phyloP scores from a whole-genome alignment of 495 filamentous ascomycete species.

The Aspergillus funiculosus region DNA sequence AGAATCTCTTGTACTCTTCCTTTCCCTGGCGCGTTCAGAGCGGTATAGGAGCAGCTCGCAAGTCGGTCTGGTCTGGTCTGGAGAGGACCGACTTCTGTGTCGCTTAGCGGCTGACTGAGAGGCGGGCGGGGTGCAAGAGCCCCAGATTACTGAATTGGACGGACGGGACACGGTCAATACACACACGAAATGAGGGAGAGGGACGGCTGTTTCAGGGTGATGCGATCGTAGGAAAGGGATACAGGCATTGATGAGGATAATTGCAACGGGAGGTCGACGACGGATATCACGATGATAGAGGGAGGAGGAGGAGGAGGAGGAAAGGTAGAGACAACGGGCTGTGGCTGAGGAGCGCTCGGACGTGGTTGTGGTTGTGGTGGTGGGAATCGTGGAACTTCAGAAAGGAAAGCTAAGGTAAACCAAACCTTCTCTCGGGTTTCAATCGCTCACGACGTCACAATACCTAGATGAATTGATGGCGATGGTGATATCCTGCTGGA shows the following conservation, averaged over 20 bases:
- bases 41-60: conserved; percentile 26
- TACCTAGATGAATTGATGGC: too few species aligned
- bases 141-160: conserved; percentile 16
- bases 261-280: not conserved
- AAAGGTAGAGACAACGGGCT: conserved; percentile 5
- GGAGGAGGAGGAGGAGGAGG: conserved; percentile 6
- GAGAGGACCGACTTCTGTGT: conserved; percentile 40
- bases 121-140: conserved; percentile 22
- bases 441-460: too few species aligned
- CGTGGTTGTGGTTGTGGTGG: conserved; percentile 8
- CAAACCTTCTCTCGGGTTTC: too few species aligned
- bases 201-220: not conserved
- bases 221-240: not conserved
- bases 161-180: conserved; percentile 7
- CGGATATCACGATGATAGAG: conserved; percentile 6
- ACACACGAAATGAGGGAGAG: conserved; percentile 1
- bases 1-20: conserved; percentile 12
- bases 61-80: conserved; percentile 31
- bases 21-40: conserved; percentile 24
- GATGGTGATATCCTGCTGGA: too few species aligned
- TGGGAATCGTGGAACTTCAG: conserved; percentile 16
- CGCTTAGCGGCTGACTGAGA: conserved; percentile 39
- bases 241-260: conserved; percentile 3
- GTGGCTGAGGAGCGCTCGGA: conserved; percentile 23
- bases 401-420: too few species aligned